Conservation (phyloP, 495 filamentous ascomycete species). For the Friedmanniomyces endolithicus region DNA sequence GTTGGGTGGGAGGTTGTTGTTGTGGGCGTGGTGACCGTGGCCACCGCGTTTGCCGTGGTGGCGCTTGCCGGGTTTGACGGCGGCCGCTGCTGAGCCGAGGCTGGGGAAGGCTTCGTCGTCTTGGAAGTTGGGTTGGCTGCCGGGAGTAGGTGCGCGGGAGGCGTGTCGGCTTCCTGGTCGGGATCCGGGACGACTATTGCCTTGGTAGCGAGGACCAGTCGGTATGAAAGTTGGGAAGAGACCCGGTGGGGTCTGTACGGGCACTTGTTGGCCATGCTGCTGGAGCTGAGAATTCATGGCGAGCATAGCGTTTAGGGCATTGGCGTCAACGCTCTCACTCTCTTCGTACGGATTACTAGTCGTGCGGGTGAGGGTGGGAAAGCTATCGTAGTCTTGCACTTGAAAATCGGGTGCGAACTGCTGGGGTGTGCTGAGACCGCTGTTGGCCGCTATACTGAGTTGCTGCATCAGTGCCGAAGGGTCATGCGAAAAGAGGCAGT, state of each 20-base stretch:
- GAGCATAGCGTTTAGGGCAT: conserved; percentile 8
- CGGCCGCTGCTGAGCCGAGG: conserved; percentile 62
- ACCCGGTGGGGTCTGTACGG: conserved; percentile 40
- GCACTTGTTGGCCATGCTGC: conserved; percentile 2
- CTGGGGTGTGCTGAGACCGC: conserved; percentile 45
- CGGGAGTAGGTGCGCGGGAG: conserved; percentile 50
- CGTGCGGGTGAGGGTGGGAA: conserved; percentile 62
- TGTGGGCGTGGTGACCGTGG: conserved; percentile 52
- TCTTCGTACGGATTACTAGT: conserved; percentile 24
- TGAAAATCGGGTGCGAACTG: conserved; percentile 53
- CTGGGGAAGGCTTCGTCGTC: conserved; percentile 94
- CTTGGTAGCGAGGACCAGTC: conserved; percentile 9
- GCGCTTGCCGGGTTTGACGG: conserved; percentile 60
- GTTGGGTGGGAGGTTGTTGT: conserved; percentile 45
- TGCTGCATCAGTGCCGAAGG: conserved; percentile 45
- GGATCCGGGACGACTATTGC: conserved; percentile 54
- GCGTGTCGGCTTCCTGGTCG: conserved; percentile 79
- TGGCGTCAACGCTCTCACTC: conserved; percentile 2
- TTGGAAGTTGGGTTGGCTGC: conserved; percentile 62
- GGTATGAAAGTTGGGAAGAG: conserved; percentile 37
- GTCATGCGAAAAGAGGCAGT: conserved; percentile 96
- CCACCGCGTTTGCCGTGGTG: conserved; percentile 80
- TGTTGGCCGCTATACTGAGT: conserved; percentile 30
- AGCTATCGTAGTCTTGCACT: conserved; percentile 77
- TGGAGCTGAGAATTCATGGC: conserved; percentile 1